Evolutionary conservation across 1,139 yeast genomes (phyloP).

Genomic region (Zhuliangozyma blackwelliae): DNA sequence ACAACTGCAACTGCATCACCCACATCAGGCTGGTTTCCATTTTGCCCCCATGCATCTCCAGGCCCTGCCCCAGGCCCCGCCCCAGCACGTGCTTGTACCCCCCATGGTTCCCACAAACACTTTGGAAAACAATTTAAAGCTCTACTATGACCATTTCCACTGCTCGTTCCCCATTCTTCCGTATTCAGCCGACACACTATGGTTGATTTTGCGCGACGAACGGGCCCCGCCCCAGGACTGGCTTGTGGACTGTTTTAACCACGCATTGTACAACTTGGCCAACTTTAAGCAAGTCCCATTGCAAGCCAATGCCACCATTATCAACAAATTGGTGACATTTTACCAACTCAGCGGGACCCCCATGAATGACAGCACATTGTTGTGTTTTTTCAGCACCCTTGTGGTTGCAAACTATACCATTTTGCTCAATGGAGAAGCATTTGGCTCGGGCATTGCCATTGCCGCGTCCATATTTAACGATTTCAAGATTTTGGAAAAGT

Average conservation of each 20-base stretch:
- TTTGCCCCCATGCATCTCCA: conserved; percentile 1
- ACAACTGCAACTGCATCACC: too few relatives aligned
- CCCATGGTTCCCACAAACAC: conserved; percentile 11
- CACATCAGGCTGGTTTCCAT: conserved; percentile 1
- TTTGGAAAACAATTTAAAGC: conserved; percentile 18
- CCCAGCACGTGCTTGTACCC: not conserved
- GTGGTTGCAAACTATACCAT: conserved; percentile 53
- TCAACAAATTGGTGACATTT: conserved; percentile 38
- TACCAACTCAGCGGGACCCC: conserved; percentile 36
- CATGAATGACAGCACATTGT: conserved; percentile 28
- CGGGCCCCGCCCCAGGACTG: conserved; percentile 22
- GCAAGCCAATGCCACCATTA: conserved; percentile 30
- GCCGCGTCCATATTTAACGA: conserved; percentile 58
- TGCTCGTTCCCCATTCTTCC: conserved; percentile 56
- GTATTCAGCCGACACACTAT: conserved; percentile 30
- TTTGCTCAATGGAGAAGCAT: conserved; percentile 54
- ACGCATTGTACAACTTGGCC: conserved; percentile 45
- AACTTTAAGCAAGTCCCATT: conserved; percentile 29
- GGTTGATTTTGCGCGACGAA: conserved; percentile 21
- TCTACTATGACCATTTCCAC: conserved; percentile 54
- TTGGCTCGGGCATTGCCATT: conserved; percentile 51
- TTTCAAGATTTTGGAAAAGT: conserved; percentile 45
- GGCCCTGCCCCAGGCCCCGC: too few relatives aligned
- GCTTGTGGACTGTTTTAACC: conserved; percentile 48
- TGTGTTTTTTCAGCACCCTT: conserved; percentile 43